Evolutionary conservation across 495 filamentous ascomycete species (phyloP), one percentile per base, ranked within the genome.

Genomic region (Halenospora varia): DNA sequence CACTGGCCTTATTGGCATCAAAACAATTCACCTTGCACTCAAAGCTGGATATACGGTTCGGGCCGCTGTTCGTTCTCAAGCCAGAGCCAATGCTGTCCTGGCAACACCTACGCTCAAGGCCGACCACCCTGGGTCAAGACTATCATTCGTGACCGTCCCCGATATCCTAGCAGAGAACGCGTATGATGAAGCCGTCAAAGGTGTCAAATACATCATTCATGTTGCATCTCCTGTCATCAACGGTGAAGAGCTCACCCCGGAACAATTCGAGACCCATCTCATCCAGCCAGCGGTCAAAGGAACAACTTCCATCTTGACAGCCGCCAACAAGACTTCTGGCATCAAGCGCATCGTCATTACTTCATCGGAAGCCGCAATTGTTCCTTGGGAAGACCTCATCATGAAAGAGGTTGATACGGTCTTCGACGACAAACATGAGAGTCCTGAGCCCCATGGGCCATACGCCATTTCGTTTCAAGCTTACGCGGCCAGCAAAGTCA

Each of bases 201-300:
- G 68, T 29, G 76, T 73, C 0, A 74, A 69, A 22, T 74, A 74
- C 56, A 69, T 81, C 53, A 73, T 83, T 55, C 81, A 84, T 60
- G 62, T 78, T 25, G 80, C 81, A 1, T 78, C 77, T 41, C 79
- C 81, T 50, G 73, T 51, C 25, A 51, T 51, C 45, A 61, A 56
- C 35, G 52, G 52, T 20, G 47, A 61, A 40, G 52, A 25, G 1
- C 47, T 54, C 13, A 39, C 56, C 19, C n/a, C 59, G 17, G 47
- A 60, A 4, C 63, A 62, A 20, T 39, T 22, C 25, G 66, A 69
- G 8, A 46, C 41, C 2, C 54, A 64, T 17, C 25, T 72, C 26
- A 66, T 75, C 39, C 25, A 60, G 10, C 73, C 76, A 1, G 71
- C 73, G 9, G 55, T 76, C 15, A 58, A 70, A 10, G 70, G 69